Conservation (phyloP, 2,329 filamentous ascomycete species). For the Anisogramma anomala region DNA sequence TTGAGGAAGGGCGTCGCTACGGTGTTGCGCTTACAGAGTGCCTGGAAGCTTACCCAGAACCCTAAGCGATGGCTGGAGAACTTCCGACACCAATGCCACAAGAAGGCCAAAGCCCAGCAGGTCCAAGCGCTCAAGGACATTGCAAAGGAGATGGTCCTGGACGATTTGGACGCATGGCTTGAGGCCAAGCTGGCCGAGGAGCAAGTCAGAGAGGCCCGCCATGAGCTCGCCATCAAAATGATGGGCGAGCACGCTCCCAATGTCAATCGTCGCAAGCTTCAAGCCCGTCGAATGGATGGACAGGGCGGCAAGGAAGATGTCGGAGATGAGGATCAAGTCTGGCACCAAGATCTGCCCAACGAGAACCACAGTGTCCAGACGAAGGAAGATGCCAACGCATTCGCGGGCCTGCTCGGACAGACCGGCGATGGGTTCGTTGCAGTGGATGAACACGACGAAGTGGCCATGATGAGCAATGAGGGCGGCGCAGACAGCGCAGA, state of each 20-base stretch:
- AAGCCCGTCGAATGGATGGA: neutral
- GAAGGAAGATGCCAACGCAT: too few species aligned
- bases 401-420: too few species aligned
- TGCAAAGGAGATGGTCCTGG: constrained; percentile 5
- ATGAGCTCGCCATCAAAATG: constrained; percentile 11
- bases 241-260: constrained; percentile 10
- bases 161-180: constrained; percentile 3
- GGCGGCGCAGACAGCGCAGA: neutral
- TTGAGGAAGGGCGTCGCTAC: constrained; percentile 16
- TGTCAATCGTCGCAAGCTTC: constrained; percentile 7
- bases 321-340: neutral
- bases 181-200: constrained; percentile 4
- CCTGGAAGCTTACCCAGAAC: constrained; percentile 12
- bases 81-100: constrained; percentile 13
- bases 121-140: constrained; percentile 8
- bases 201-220: constrained; percentile 4
- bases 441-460: too few species aligned
- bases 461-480: too few species aligned
- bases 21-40: constrained; percentile 15
- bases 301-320: neutral
- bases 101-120: constrained; percentile 10
- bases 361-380: too few species aligned
- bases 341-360: neutral
- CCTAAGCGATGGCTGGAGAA: constrained; percentile 11
- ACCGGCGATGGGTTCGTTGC: neutral